Base-by-base conservation (phyloP, 129 eudicot genomes). In the Helichrysum umbraculigerum region DNA sequence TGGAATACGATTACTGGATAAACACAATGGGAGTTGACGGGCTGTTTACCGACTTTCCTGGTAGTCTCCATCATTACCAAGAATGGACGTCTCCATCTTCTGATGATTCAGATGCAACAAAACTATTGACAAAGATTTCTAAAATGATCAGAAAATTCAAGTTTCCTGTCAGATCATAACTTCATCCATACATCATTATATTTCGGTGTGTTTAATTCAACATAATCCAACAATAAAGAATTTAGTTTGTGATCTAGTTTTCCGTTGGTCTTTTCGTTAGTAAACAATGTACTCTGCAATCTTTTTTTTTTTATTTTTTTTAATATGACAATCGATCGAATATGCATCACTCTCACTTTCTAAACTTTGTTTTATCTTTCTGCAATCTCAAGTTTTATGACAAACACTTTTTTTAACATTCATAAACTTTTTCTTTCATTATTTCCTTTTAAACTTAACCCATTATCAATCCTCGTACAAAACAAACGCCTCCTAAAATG, bases 1-100 rank as follows among this genome's bases (percentile, higher is more conserved):
- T 76, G 22, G 98, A 93, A 72, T 93, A 52, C 62, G 97, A 86
- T 76, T 93, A 81, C 88, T 93, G 97, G 98, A 80, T 93, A 71
- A 93, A 88, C 66, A 72, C 74, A 62, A 83, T 93, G 0, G 92
- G 92, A 7, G 88, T 93, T 37, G 98, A 93, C 61, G 96, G 96
- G 17, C 89, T 90, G 37, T 92, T 92, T 54, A 90, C 95, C 1
- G 95, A 93, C 74, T 93, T 93, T 74, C 75, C 96, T 0, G 95
- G 95, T 44, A 90, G 95, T 77, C 89, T 93, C 28, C 95, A 90
- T 66, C 86, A 65, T 19, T 93, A 72, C 82, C 96, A 90, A 58
- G 86, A 90, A 74, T 92, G 96, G 96, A 86, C 89, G 68, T 76
- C 87, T 21, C 57, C 29, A 54, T 69, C 87, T 21, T 25, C 77